phyloP scores from a whole-genome alignment of 352 stramenopile species.

The Halophytophthora batemanensis region DNA sequence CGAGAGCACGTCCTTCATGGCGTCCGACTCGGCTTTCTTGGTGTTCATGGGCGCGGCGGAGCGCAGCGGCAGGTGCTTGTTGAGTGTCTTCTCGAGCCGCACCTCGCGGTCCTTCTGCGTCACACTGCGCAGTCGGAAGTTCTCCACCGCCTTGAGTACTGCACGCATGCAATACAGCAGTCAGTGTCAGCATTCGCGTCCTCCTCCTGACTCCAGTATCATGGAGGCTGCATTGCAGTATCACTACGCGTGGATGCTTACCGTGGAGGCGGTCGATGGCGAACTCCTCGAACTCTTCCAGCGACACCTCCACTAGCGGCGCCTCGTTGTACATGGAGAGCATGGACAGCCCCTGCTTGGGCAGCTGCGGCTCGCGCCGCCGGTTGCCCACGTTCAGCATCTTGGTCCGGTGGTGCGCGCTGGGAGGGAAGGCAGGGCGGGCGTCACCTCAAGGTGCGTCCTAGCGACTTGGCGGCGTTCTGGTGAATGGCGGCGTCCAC shows the following conservation, averaged over 20 bases:
- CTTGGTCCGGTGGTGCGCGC: neutral
- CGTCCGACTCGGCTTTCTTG: slow-evolving; percentile 60
- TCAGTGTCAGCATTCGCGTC: slow-evolving; percentile 1
- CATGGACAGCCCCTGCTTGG: slow-evolving; percentile 50
- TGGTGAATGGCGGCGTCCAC: too few species aligned
- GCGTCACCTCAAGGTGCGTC: too few species aligned
- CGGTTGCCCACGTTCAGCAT: slow-evolving; percentile 88
- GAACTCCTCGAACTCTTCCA: slow-evolving; percentile 98
- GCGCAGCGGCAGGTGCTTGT: slow-evolving; percentile 80
- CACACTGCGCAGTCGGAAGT: slow-evolving; percentile 77
- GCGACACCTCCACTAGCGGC: slow-evolving; percentile 92
- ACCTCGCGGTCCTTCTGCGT: slow-evolving; percentile 66
- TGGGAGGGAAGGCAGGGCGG: too few species aligned
- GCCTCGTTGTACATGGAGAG: slow-evolving; percentile 94
- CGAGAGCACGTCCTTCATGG: slow-evolving; percentile 91
- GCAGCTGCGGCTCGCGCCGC: slow-evolving; percentile 45
- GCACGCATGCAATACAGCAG: slow-evolving; percentile 51
- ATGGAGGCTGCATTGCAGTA: neutral
- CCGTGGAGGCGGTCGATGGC: slow-evolving; percentile 94
- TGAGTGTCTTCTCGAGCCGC: slow-evolving; percentile 82
- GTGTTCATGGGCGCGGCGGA: slow-evolving; percentile 27
- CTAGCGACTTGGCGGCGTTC: too few species aligned
- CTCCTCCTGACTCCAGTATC: neutral
- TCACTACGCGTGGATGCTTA: too few species aligned
- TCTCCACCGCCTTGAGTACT: slow-evolving; percentile 86